Base-by-base conservation (phyloP, 805 yeast genomes). In the Candida ascalaphidarum region DNA sequence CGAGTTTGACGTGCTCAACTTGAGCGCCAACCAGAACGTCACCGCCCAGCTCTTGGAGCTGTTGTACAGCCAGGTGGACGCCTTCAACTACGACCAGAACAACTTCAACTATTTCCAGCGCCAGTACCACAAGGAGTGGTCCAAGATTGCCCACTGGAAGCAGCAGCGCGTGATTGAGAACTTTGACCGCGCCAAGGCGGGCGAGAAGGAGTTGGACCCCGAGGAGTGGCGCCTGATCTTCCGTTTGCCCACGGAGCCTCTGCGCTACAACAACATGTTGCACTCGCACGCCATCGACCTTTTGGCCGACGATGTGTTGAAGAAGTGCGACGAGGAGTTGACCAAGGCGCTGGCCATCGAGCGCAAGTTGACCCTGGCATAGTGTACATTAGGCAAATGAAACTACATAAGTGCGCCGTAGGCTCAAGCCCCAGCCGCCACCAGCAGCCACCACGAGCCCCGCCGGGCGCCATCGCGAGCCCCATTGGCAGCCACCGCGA, bases 31-130 rank as follows among this genome's bases (percentile, higher is more conserved):
- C 46, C 62, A 61, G 36, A 57, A 58, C 42, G 59, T 55, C 35
- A 61, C 68, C 25, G 56, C 65, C 12, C 67, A 63, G 41, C 57
- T 63, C 36, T 71, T 76, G 34, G 88, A 81, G 47, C 69, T 70
- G 26, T 63, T 81, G 39, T 68, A 74, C 48, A 77, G 74, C 36
- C 72, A 83, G 28, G 68, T 82, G 22, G 92, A 82, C 52, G 76
- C 79, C 27, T 76, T 74, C 60, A 78, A 77, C 59, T 77, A 77
- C 51, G 86, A 79, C 50, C 82, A 80, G 51, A 77, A 79, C 41
- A 81, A 77, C 57, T 77, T 79, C 65, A 79, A 81, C 63, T 81
- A 78, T 58, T 81, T 73, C 62, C 92, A 81, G 59, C 75, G 94
- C 61, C 78, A 74, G 43, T 63, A 74, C 34, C 70, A 76, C 26